phyloP scores from a whole-genome alignment of 2,329 filamentous ascomycete genomes.

The Apiospora koreana region DNA sequence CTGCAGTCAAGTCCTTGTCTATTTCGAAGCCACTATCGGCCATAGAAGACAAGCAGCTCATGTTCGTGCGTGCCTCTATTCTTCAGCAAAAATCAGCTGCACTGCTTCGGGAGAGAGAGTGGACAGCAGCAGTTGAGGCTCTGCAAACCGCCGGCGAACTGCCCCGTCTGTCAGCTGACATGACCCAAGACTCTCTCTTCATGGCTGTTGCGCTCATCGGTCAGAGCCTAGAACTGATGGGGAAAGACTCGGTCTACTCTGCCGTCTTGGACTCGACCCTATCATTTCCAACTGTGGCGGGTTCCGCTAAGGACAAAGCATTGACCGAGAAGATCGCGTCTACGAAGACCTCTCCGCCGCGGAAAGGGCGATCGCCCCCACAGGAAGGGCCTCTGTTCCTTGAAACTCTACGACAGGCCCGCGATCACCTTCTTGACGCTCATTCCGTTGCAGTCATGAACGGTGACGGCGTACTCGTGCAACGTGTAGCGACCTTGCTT shows the following conservation, averaged over 20 bases:
- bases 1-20: slow-evolving; percentile 20
- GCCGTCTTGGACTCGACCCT: slow-evolving; percentile 91
- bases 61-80: slow-evolving; percentile 40
- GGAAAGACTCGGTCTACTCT: slow-evolving; percentile 80
- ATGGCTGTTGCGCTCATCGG: slow-evolving; percentile 69
- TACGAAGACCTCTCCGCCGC: slow-evolving; percentile 37
- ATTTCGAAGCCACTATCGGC: slow-evolving; percentile 17
- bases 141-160: slow-evolving; percentile 52
- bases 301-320: slow-evolving; percentile 39
- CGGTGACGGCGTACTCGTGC: slow-evolving; percentile 60
- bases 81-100: slow-evolving; percentile 45
- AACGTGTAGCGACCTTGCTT: slow-evolving; percentile 62
- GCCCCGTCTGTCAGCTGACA: slow-evolving; percentile 41
- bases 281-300: slow-evolving; percentile 72
- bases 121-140: slow-evolving; percentile 56
- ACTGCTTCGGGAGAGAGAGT: slow-evolving; percentile 53
- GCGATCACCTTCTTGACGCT: slow-evolving; percentile 65
- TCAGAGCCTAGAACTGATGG: slow-evolving; percentile 71
- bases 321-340: slow-evolving; percentile 37
- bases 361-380: slow-evolving; percentile 28
- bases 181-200: slow-evolving; percentile 56
- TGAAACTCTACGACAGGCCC: slow-evolving; percentile 63
- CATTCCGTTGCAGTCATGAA: slow-evolving; percentile 57
- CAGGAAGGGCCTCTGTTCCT: slow-evolving; percentile 49
- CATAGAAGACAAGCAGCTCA: slow-evolving; percentile 35